Conservation (phyloP, 306 rosid species). For the Luffa aegyptiaca region DNA sequence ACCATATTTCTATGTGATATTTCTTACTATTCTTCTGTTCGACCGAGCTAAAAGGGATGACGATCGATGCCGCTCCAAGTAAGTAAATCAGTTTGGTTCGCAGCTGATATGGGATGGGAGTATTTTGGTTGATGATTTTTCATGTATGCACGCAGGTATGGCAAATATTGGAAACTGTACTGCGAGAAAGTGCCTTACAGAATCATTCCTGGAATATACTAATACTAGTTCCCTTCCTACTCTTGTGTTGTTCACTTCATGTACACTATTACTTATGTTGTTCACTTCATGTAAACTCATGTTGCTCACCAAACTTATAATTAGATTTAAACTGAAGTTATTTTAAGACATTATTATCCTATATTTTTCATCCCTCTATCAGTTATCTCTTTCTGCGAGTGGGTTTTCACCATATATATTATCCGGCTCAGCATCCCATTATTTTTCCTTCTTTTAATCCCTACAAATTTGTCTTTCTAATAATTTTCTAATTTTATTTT, state of each 20-base stretch:
- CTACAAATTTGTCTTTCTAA: too few species aligned
- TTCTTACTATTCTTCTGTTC: conserved; percentile 78
- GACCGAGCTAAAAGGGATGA: conserved; percentile 97
- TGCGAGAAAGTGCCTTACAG: conserved; percentile 72
- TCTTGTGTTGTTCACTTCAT: not conserved
- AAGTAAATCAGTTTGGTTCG: conserved; percentile 25
- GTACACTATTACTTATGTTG: not conserved
- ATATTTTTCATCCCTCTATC: not conserved
- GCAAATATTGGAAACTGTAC: conserved; percentile 80
- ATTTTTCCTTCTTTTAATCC: too few species aligned
- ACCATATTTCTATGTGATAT: conserved; percentile 86
- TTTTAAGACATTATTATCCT: not conserved
- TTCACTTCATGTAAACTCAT: not conserved
- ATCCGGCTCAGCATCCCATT: too few species aligned
- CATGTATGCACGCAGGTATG: conserved; percentile 55
- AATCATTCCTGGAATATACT: conserved; percentile 80
- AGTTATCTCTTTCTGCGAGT: not conserved
- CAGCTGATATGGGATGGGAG: not conserved
- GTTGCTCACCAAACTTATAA: not conserved
- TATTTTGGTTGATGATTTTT: conserved; percentile 7
- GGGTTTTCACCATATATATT: not conserved
- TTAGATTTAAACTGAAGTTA: not conserved
- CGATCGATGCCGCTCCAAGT: conserved; percentile 90
- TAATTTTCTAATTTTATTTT: too few species aligned
- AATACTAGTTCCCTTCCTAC: not conserved